Base-by-base conservation (phyloP, 202 grass and related monocot species). In the Digitaria exilis region DNA sequence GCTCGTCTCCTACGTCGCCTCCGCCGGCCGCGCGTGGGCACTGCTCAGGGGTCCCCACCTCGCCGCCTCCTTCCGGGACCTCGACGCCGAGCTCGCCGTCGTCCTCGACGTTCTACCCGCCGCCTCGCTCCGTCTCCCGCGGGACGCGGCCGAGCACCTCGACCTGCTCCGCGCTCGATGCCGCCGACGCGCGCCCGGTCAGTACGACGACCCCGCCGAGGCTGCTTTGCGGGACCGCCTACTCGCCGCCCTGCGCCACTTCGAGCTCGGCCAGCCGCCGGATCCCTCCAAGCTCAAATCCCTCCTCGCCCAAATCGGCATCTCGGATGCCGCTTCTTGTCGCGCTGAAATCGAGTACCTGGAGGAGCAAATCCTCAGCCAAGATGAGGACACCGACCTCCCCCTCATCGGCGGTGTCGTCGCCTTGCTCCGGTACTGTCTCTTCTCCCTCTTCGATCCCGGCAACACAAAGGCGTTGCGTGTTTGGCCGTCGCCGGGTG, bases 321-420 rank as follows among this genome's bases (percentile, higher is more conserved):
- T 99, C 77, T 84, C 73, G 2, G 78, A 89, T 56, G 87, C 85
- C 11, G 39, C 35, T 1, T 85, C 81, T 14, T 96, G 91, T 85
- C 70, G 82, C 10, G 58, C 75, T 28, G 96, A 99, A 89, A 91
- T 96, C 43, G 96, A 94, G 7, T 99, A 89, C 81, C 73, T 99
- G 43, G 96, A 99, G 69, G 91, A 96, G 29, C 96, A 96, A 54
- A 96, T 99, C 59, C 64, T 90, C 30, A 91, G 80, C 31, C 88
- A 86, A 50, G 96, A 96, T n/a, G 96, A 96, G 72, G 93, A 99
- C 49, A 82, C 84, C 9, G 96, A 99, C 68, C 73, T 96, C 43
- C 69, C 82, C 4, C 80, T 99, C 32, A 52, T 96, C 65, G 91
- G 91, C 21, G 88, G 93, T 28, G 66, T 88, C 11, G 78, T 96